Evolutionary conservation across 2,329 filamentous ascomycete genomes (phyloP), one percentile per base, ranked within the genome.

Genomic region (Aspergillus terreus): DNA sequence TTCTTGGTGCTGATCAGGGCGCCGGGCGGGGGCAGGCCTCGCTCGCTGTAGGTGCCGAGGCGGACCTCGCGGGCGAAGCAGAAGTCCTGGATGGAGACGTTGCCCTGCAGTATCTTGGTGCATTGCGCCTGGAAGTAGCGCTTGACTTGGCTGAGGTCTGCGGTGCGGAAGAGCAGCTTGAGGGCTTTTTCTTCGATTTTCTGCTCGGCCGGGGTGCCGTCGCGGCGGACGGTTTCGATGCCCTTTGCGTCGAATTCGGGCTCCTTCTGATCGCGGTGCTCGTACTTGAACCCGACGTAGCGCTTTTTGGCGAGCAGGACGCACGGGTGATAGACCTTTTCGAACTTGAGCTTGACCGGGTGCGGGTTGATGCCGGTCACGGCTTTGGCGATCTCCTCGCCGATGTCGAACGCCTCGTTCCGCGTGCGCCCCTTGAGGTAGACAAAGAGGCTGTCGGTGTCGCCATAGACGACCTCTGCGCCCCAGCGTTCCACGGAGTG

Each of bases 251-350:
- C 95, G 59, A 97, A 97, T 1, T 95, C 88, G 0, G 94, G 92
- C 58, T 85, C 83, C 7, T 69, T 75, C 66, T 99, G 94, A 14
- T 81, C 77, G 35, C 81, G 82, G 58, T 79, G 82, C 66, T 99
- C 94, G 73, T 95, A 99, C 68, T 96, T 96, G 78, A 96, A 96
- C 5, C 95, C 95, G 4, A 97, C 95, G 62, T 99, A 99, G 50
- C 94, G 87, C 68, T 99, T 99, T 76, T 99, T 99, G 15, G 95
- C 91, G 0, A 99, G 80, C 4, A 99, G 79, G 0, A 97, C 85
- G 66, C 92, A 97, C 0, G 95, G 94, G 57, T 95, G 88, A 70
- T 99, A 99, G 1, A 99, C 92, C 63, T 99, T 99, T 68, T 99
- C 94, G 61, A 99, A 96, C 68, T 97, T 97, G 57, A 99, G 85